Base-by-base conservation (phyloP, 805 yeast species). In the Kluyveromyces aestuarii region DNA sequence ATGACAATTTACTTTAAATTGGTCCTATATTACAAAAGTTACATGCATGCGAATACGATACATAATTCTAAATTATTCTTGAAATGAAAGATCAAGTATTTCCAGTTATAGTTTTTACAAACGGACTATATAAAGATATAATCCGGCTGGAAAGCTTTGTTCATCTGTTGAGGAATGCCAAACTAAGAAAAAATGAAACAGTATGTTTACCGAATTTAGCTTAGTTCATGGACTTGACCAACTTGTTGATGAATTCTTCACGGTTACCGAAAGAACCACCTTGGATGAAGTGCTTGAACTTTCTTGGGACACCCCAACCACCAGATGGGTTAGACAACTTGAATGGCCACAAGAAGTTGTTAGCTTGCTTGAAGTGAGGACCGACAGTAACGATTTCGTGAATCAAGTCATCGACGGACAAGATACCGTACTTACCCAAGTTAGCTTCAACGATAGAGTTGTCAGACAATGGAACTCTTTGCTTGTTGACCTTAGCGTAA, bases 231-330 rank as follows among this genome's bases (percentile, higher is more conserved):
- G 87, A 84, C 80, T 87, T 86, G 72, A 87, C 87, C 76, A 88
- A 84, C 73, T 85, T 83, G 84, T 88, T 88, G 77, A 88, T 88
- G 87, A 79, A 84, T 69, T 87, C 83, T 80, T 88, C 96, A 79
- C 96, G 86, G 95, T 88, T 88, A 85, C 96, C 96, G 75, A 88
- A 82, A 80, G 93, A 84, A 84, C 96, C 96, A 81, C 96, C 96
- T 79, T 87, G 95, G 81, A 88, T 84, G 72, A 85, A 88, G 79
- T 88, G 96, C 79, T 82, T 82, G 95, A 88, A 88, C 82, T 88
- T 88, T 84, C 96, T 88, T 75, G 82, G 79, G 63, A 86, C 86
- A 80, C 95, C 91, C 96, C 95, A 88, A 75, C 96, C 96, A 77
- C 96, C 96, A 74, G 81, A 80, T 76, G 96, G 96, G 84, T 85